A percentile compares a stretch with the other conserved stretches of the same genome.
Conservation (phyloP, 2,329 filamentous ascomycete genomes). For the Coniosporium tulheliwenetii region DNA sequence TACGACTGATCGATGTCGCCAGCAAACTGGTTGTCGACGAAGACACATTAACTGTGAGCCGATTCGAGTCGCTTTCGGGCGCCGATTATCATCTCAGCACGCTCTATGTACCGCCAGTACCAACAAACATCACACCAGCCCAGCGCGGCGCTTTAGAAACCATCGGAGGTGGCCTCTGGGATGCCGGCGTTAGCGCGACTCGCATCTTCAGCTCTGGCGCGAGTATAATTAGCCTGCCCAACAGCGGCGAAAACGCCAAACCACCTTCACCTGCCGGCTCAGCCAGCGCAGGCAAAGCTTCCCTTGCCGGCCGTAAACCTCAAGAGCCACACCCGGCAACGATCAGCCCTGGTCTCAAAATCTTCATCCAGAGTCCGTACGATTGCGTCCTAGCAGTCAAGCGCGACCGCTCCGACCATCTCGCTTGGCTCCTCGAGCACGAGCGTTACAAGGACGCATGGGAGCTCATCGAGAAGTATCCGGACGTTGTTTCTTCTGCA, state of each 20-base stretch:
- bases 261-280: slow-evolving; percentile 15
- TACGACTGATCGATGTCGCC: slow-evolving; percentile 77
- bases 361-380: slow-evolving; percentile 93
- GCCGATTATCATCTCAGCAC: slow-evolving; percentile 86
- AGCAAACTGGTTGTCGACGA: slow-evolving; percentile 75
- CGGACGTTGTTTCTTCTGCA: slow-evolving; percentile 41
- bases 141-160: slow-evolving; percentile 64
- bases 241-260: slow-evolving; percentile 21
- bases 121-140: slow-evolving; percentile 39
- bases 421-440: slow-evolving; percentile 72
- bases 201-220: slow-evolving; percentile 76
- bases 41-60: slow-evolving; percentile 70
- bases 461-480: slow-evolving; percentile 77
- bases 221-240: slow-evolving; percentile 43
- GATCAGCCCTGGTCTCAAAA: slow-evolving; percentile 48
- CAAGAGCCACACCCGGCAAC: slow-evolving; percentile 29
- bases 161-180: slow-evolving; percentile 68
- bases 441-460: slow-evolving; percentile 73
- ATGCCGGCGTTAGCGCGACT: slow-evolving; percentile 75
- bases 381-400: slow-evolving; percentile 90
- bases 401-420: slow-evolving; percentile 69
- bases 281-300: slow-evolving; percentile 15
- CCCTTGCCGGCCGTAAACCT: slow-evolving; percentile 6
- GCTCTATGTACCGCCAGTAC: slow-evolving; percentile 57
- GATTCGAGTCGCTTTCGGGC: slow-evolving; percentile 71